phyloP scores from a whole-genome alignment of 306 rosid species.

The Lupinus albus region DNA sequence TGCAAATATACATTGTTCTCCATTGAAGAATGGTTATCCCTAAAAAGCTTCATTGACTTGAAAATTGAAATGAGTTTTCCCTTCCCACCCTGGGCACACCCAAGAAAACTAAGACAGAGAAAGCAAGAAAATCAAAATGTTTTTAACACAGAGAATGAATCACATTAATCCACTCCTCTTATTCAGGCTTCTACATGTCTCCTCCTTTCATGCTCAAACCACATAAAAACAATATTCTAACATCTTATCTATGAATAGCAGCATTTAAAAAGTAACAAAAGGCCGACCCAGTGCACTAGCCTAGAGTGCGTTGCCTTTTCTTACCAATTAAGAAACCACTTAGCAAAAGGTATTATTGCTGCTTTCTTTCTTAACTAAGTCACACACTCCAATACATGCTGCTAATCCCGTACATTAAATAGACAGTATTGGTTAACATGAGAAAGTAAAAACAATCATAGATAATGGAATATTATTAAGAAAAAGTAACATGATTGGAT shows the following conservation, averaged over 20 bases:
- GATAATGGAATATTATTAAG: constrained; percentile 20
- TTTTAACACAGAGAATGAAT: background rate
- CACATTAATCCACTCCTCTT: background rate
- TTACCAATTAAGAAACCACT: constrained; percentile 53
- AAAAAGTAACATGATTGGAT: background rate
- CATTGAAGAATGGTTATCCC: constrained; percentile 3
- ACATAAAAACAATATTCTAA: too few species aligned
- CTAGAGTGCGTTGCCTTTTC: constrained; percentile 49
- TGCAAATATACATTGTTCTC: background rate
- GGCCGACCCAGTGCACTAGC: too few species aligned
- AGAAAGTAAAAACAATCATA: background rate
- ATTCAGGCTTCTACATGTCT: too few species aligned
- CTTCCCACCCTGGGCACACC: constrained; percentile 8
- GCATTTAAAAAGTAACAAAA: too few species aligned
- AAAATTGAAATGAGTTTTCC: constrained; percentile 12
- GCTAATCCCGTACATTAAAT: background rate
- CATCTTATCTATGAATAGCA: too few species aligned
- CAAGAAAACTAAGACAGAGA: background rate
- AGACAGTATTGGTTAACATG: background rate
- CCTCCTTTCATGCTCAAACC: too few species aligned
- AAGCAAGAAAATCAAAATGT: background rate
- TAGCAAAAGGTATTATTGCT: constrained; percentile 15
- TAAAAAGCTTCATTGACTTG: constrained; percentile 3
- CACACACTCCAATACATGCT: background rate
- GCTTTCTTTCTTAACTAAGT: constrained; percentile 28